phyloP scores from a whole-genome alignment of 352 stramenopile species.

The Pythium sp. region DNA sequence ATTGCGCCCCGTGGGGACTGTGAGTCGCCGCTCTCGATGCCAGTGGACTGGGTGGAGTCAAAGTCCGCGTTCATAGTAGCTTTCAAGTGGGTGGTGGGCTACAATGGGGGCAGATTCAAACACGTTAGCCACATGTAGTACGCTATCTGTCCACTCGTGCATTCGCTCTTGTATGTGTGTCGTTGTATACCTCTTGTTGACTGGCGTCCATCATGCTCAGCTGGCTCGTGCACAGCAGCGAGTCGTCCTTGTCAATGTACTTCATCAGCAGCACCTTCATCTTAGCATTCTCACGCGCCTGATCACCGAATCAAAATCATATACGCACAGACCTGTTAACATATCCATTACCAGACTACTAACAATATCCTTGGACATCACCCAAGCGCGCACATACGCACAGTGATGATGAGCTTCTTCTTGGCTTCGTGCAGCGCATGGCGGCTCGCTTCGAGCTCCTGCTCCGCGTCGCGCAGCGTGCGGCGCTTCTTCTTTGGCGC shows the following conservation, averaged over 20 bases:
- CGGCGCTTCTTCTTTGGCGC: slow-evolving; percentile 60
- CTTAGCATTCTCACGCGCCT: slow-evolving; percentile 83
- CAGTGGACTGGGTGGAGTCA: slow-evolving; percentile 10
- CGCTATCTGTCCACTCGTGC: background rate
- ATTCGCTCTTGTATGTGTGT: background rate
- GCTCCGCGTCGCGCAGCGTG: slow-evolving; percentile 66
- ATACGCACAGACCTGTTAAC: too few species aligned
- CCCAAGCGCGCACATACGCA: slow-evolving; percentile 10
- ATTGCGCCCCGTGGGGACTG: slow-evolving; percentile 31
- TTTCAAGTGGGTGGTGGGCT: background rate
- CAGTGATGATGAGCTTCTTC: slow-evolving; percentile 65
- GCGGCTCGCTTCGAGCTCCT: slow-evolving; percentile 49
- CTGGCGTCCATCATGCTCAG: slow-evolving; percentile 40
- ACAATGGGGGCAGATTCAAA: background rate
- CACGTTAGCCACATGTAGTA: background rate
- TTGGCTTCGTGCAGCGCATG: slow-evolving; percentile 50
- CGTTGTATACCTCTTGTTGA: slow-evolving; percentile 22
- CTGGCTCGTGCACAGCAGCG: slow-evolving; percentile 72
- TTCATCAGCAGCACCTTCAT: slow-evolving; percentile 86
- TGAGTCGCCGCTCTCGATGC: slow-evolving; percentile 25
- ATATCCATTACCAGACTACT: too few species aligned
- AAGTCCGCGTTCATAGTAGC: background rate
- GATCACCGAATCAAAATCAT: too few species aligned
- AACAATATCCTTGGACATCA: too few species aligned
- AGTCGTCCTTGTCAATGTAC: slow-evolving; percentile 86